Conservation (phyloP, 2,329 filamentous ascomycete species). For the Clarireedia paspali region DNA sequence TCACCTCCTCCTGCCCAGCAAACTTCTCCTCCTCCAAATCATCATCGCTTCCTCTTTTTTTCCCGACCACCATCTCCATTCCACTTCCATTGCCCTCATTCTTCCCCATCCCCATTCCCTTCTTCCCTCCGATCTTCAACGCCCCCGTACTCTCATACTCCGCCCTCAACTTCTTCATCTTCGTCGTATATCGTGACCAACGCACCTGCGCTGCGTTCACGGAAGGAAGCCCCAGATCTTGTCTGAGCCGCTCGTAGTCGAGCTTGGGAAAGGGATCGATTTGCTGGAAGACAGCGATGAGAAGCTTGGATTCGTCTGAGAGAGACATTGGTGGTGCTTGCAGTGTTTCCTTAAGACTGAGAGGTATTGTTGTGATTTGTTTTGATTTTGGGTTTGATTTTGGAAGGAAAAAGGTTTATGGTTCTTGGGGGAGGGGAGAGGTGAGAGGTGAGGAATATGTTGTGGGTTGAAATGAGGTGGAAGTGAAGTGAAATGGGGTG, state of each 20-base stretch:
- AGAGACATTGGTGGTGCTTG: too few species aligned
- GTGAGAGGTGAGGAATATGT: too few species aligned
- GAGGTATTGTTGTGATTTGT: too few species aligned
- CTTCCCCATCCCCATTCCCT: not conserved
- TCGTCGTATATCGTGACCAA: not conserved
- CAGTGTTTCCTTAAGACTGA: too few species aligned
- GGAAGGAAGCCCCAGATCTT: not conserved
- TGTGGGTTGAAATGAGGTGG: too few species aligned
- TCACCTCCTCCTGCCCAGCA: not conserved
- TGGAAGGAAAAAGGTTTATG: too few species aligned
- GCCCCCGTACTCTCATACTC: not conserved
- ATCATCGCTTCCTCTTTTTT: not conserved
- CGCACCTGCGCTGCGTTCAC: not conserved
- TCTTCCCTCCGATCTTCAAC: not conserved
- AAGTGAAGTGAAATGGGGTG: too few species aligned
- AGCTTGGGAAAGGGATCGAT: not conserved
- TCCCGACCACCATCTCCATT: not conserved
- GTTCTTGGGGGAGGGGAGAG: too few species aligned
- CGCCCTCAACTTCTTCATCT: not conserved
- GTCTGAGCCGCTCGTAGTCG: not conserved
- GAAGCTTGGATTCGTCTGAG: too few species aligned
- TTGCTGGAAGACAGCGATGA: too few species aligned
- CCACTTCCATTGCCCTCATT: not conserved
- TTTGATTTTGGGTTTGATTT: too few species aligned
- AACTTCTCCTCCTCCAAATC: not conserved